Percentiles rank a stretch among this genome's conserved stretches.
Conservation (phyloP, 164 flowering plant species). For the Sedum album region DNA sequence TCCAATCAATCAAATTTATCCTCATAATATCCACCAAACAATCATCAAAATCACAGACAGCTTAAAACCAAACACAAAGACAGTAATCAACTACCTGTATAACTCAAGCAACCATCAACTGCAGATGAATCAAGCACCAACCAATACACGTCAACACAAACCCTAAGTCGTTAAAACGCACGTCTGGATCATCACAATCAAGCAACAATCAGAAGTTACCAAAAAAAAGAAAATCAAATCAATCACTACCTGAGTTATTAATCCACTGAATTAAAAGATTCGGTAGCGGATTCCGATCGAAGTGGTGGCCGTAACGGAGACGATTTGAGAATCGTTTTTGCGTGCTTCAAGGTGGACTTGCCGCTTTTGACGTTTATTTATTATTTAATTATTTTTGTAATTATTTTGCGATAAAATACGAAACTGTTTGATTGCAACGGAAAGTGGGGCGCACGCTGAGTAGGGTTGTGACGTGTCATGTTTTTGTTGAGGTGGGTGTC, state of each 20-base stretch:
- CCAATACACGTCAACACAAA: background rate
- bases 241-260: background rate
- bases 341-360: background rate
- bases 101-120: background rate
- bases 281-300: background rate
- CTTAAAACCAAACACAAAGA: background rate
- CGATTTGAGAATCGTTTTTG: background rate
- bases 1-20: background rate
- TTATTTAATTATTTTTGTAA: background rate
- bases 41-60: background rate
- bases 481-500: background rate
- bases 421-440: too few relatives aligned
- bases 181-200: background rate
- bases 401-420: too few relatives aligned
- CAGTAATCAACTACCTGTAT: background rate
- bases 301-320: background rate
- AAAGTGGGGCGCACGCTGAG: slow-evolving; percentile 2
- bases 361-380: background rate
- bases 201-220: background rate
- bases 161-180: background rate
- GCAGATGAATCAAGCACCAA: background rate
- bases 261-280: background rate
- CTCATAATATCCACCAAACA: background rate
- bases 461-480: background rate
- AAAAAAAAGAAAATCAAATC: background rate